Evolutionary conservation across 2,329 filamentous ascomycete species (phyloP), one percentile per base, ranked within the genome.

Genomic region (Dothistroma septosporum): DNA sequence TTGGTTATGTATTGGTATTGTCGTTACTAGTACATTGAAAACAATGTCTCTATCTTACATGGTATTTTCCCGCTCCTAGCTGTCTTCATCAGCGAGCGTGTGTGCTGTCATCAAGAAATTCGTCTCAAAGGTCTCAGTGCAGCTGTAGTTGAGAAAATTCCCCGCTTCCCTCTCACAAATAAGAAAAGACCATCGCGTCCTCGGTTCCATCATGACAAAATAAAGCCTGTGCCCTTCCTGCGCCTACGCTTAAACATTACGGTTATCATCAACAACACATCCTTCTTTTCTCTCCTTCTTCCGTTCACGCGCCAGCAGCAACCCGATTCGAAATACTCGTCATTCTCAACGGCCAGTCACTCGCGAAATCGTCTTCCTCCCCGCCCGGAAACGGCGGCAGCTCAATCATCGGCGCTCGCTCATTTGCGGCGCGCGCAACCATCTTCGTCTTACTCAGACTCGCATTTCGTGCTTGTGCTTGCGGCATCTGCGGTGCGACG

Each of bases 371-470:
- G 41, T 65, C 62, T 21, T 21, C 11, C 4, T 32, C 31, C 52
- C 66, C n/a, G n/a, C n/a, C 63, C 11, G 71, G 72, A 59, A 68
- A 74, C 4, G 70, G 65, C 24, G 73, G 73, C 4, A 74, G 62
- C 7, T 65, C 60, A 33, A 74, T 60, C 4, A 67, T 57, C 8
- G 72, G 69, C 4, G 66, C 72, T 19, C 72, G 72, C 63, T 75
- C 72, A 55, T 68, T 71, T 2, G 69, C 72, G 28, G 67, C 72
- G 21, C 73, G 68, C 9, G 73, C 62, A 14, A 74, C 58, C 64
- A 75, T 65, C 63, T 70, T 73, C 9, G 63, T 59, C 47, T 61
- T 64, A 47, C 48, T 53, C 24, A 64, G 37, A 44, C 61, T 65
- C 32, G 64, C 58, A 53, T 52, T 60, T 14, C 64, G 61, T 14